Base-by-base conservation (phyloP, 257 asterid species). In the Voacanga thouarsii region DNA sequence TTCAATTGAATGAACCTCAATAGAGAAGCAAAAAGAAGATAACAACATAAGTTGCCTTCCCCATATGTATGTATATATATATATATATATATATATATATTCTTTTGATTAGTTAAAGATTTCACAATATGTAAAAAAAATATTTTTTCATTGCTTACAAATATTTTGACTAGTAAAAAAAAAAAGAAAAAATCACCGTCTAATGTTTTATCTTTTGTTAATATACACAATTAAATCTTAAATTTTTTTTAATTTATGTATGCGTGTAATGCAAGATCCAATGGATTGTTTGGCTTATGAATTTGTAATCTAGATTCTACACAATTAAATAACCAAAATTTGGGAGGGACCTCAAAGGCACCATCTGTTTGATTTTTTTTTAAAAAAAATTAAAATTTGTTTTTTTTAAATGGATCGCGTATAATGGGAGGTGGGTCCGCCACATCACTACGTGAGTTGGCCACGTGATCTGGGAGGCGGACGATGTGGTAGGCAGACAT, bases 391-490 rank as follows among this genome's bases (percentile, higher is more conserved):
- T n/a, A n/a, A n/a, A n/a, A n/a, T 1, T 21, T 39, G 44, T 45
- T 12, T 8, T 21, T 12, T 28, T 30, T 61, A 60, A 63, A 41
- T 5, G n/a, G 70, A 73, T 73, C 63, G 78, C 79, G 80, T 75
- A 65, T 60, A 68, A 75, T 74, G 65, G 71, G 61, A 41, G 64
- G 50, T 28, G 82, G 94, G 79, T 77, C 90, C 89, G 81, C 82
- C 72, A 69, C 86, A 75, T 81, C 85, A 76, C 87, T 23, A 71
- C 78, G 78, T 89, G 91, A 87, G 96, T 87, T 93, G 97, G 94
- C 97, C 96, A 91, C 97, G 97, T 90, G 94, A 93, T 88, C 72
- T 56, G 89, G 86, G 94, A 83, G 94, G 92, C 89, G 89, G 91
- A 75, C 84, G 82, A 10, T 79, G 88, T 82, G 87, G 87, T 87